Evolutionary conservation across 2,329 filamentous ascomycete genomes (phyloP).

Genomic region (Fusarium napiforme): DNA sequence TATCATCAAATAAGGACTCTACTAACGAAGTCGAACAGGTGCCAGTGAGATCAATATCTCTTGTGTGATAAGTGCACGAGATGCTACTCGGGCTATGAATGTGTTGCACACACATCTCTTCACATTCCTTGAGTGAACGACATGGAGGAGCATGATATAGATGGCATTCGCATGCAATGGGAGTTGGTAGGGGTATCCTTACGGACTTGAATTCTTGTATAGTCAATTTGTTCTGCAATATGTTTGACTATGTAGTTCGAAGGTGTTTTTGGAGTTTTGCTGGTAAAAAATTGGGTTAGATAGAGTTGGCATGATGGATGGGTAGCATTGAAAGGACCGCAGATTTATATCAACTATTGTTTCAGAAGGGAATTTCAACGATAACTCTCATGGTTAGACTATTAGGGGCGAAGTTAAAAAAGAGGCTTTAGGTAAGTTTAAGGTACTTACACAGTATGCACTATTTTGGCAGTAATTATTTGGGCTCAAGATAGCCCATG

Average conservation of each 20-base stretch:
- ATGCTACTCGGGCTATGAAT: constrained; percentile 93
- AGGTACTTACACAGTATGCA: background rate
- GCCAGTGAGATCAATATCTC: constrained; percentile 99
- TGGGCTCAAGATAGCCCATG: background rate
- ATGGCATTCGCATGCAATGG: constrained; percentile 16
- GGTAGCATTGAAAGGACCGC: background rate
- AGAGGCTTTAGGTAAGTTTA: background rate
- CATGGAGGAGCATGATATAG: background rate
- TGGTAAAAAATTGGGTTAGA: constrained; percentile 29
- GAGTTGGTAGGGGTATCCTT: constrained; percentile 19
- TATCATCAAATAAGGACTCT: background rate
- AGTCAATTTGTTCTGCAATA: background rate
- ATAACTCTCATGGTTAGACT: background rate
- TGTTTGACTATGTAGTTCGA: constrained; percentile 2
- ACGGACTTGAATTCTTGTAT: background rate
- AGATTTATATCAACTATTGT: background rate
- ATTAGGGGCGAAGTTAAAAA: background rate
- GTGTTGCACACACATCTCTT: constrained; percentile 97
- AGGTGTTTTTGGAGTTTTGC: constrained; percentile 34
- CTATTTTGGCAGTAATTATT: background rate
- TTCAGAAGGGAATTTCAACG: background rate
- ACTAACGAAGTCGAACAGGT: constrained; percentile 62
- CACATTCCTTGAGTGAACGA: constrained; percentile 81
- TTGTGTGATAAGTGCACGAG: constrained; percentile 91
- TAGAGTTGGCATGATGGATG: constrained; percentile 11